Conservation (phyloP, 495 filamentous ascomycete genomes). For the Xylaria telfairii region DNA sequence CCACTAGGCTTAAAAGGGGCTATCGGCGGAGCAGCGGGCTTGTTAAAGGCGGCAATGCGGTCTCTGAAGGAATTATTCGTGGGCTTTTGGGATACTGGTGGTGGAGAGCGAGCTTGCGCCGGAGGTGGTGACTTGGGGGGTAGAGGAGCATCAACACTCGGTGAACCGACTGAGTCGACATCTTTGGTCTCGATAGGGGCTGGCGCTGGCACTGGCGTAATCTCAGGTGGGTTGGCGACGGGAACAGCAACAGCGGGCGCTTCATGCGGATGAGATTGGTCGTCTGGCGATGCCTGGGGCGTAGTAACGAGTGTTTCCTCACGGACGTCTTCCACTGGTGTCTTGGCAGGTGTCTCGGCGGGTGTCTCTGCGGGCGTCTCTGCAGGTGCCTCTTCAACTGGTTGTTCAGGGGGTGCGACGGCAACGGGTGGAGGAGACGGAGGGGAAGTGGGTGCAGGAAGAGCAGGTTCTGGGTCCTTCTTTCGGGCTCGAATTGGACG, state of each 20-base stretch:
- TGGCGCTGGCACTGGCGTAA: conserved; percentile 51
- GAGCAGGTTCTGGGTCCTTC: conserved; percentile 63
- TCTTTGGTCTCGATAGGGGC: conserved; percentile 45
- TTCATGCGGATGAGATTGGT: conserved; percentile 32
- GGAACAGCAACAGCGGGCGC: conserved; percentile 45
- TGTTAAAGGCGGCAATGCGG: conserved; percentile 97
- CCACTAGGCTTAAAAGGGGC: conserved; percentile 84
- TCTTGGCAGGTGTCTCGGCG: conserved; percentile 31
- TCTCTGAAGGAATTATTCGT: conserved; percentile 80
- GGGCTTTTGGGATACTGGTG: conserved; percentile 81
- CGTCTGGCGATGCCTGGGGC: conserved; percentile 38
- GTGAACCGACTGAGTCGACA: conserved; percentile 30
- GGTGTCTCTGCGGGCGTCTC: conserved; percentile 41
- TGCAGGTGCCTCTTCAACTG: conserved; percentile 46
- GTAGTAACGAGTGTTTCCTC: conserved; percentile 32
- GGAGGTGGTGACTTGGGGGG: conserved; percentile 47
- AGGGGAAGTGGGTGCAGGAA: conserved; percentile 51
- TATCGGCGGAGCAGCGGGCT: conserved; percentile 80
- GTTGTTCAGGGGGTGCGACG: conserved; percentile 53
- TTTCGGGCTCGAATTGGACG: conserved; percentile 79
- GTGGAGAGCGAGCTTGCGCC: conserved; percentile 58
- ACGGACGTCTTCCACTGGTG: conserved; percentile 39
- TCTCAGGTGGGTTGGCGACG: conserved; percentile 45
- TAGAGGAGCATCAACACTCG: conserved; percentile 36
- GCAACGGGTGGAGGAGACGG: conserved; percentile 73